A percentile compares a stretch with the other conserved stretches of the same genome.
Conservation (phyloP, 768 basidiomycete species). For the Trametes cubensis region DNA sequence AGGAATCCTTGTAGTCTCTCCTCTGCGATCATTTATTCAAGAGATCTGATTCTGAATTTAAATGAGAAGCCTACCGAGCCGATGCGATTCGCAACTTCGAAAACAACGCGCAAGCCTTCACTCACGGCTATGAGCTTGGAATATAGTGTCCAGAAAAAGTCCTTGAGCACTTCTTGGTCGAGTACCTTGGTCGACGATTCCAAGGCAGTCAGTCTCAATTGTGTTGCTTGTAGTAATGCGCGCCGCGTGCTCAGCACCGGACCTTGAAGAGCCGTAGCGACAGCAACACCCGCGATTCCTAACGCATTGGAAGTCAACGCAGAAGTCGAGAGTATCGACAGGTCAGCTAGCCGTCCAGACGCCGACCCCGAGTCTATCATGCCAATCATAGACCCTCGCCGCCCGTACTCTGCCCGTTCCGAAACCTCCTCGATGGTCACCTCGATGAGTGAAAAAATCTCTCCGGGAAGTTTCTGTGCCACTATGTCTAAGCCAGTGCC, state of each 20-base stretch:
- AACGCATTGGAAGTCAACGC: conserved; percentile 19
- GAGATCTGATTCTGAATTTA: background rate
- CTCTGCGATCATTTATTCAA: conserved; percentile 49
- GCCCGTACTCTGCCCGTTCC: conserved; percentile 83
- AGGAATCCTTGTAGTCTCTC: conserved; percentile 88
- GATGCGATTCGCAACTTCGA: conserved; percentile 89
- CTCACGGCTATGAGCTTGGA: conserved; percentile 93
- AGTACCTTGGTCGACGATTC: conserved; percentile 71
- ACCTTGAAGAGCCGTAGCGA: conserved; percentile 18
- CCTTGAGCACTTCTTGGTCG: conserved; percentile 85
- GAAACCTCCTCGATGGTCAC: conserved; percentile 87
- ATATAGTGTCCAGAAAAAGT: conserved; percentile 97
- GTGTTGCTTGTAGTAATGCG: conserved; percentile 43
- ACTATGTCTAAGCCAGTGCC: conserved; percentile 83
- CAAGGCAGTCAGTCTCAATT: conserved; percentile 68
- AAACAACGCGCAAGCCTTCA: conserved; percentile 87
- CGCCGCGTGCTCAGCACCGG: conserved; percentile 11
- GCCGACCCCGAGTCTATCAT: conserved; percentile 34
- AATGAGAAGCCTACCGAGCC: conserved; percentile 65
- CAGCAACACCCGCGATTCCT: conserved; percentile 28
- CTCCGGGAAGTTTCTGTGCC: conserved; percentile 77
- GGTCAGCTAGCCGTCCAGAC: conserved; percentile 17
- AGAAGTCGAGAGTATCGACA: conserved; percentile 22
- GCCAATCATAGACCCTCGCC: conserved; percentile 46
- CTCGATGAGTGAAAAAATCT: conserved; percentile 86